phyloP scores from a whole-genome alignment of 2,329 filamentous ascomycete genomes.

The Ambrosiella beaveri region DNA sequence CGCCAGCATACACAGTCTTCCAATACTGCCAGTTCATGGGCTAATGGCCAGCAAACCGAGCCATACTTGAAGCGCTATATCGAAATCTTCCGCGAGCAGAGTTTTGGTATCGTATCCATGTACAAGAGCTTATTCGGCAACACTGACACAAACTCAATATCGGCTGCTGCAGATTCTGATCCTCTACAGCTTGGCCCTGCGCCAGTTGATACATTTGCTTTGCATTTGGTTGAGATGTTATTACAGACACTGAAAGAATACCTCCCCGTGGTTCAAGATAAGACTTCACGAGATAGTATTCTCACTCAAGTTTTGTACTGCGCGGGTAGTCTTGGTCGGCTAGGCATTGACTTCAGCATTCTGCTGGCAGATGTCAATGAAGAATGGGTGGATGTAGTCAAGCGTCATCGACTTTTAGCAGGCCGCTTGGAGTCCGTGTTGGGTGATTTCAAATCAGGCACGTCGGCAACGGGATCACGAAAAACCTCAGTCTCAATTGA shows the following conservation, averaged over 20 bases:
- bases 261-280: conserved; percentile 66
- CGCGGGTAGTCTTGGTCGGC: conserved; percentile 70
- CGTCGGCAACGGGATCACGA: conserved; percentile 4
- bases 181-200: conserved; percentile 49
- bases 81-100: conserved; percentile 94
- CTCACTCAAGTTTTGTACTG: conserved; percentile 88
- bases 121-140: conserved; percentile 72
- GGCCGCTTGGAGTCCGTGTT: conserved; percentile 58
- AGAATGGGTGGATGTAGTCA: conserved; percentile 78
- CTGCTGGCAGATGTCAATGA: conserved; percentile 36
- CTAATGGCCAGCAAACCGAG: conserved; percentile 78
- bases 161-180: conserved; percentile 18
- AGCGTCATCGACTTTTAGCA: conserved; percentile 70
- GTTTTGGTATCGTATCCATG: conserved; percentile 87
- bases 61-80: conserved; percentile 88
- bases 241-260: conserved; percentile 60
- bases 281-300: conserved; percentile 65
- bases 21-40: conserved; percentile 31
- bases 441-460: conserved; percentile 28
- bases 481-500: conserved; percentile 1
- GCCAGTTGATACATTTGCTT: conserved; percentile 65
- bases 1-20: conserved; percentile 25
- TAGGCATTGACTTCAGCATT: conserved; percentile 87
- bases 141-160: background rate
- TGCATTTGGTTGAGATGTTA: conserved; percentile 67